Base-by-base conservation (phyloP, 1,284 basidiomycete species). In the Puccinia polysora region DNA sequence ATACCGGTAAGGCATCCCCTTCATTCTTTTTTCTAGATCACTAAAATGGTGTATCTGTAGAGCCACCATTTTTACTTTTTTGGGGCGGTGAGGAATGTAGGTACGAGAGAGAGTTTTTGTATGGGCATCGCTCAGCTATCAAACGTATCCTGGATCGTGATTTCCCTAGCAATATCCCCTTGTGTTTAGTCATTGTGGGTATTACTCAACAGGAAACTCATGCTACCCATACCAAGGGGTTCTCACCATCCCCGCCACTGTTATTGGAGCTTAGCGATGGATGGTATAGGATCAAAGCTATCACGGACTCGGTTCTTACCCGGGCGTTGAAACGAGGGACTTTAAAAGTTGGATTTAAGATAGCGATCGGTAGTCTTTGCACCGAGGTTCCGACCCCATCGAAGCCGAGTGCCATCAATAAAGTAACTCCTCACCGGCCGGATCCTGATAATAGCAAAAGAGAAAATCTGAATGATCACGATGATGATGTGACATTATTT, bases 31-130 rank as follows among this genome's bases (percentile, higher is more conserved):
- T 45, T 56, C 20, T 30, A 25, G 52, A 14, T 14, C 30, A 25
- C 14, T 6, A 25, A 18, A 4, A 25, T 56, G 53, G 34, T 10
- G 53, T 32, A 4, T 50, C 15, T 32, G 7, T 28, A 8, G 7
- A 32, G 20, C 25, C 4, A 32, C 5, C 25, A 32, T 56, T n/a
- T 1, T 56, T 3, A 15, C 3, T 32, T 34, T 60, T 14, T 10
- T 36, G 30, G n/a, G n/a, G n/a, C n/a, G n/a, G 40, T 45, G n/a
- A n/a, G n/a, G n/a, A 2, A 34, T 30, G 4, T 53, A 71, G 68
- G n/a, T 71, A 71, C 43, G 43, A 71, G 32, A 56, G 68, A 12
- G 68, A 71, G 58, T 60, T 71, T 60, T 43, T 60, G 25, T 43
- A 28, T 25, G 58, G 68, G 14, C 43, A 71, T 53, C 56, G 49